Conservation (phyloP, 148 eudicot species). For the Diospyros kaki region DNA sequence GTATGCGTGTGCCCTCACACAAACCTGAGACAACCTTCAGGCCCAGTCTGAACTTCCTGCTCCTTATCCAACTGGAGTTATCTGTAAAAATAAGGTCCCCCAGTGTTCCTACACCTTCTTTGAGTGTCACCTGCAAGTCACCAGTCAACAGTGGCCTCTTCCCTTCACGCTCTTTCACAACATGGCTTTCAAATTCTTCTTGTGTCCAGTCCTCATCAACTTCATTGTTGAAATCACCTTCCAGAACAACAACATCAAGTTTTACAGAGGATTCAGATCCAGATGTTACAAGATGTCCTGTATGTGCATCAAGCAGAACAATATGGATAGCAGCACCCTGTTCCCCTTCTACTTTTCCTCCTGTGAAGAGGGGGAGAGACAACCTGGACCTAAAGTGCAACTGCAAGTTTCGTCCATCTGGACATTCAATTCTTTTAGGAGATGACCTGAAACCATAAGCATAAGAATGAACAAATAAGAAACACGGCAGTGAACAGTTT, state of each 20-base stretch:
- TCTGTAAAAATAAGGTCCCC: slow-evolving; percentile 92
- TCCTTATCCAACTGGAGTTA: slow-evolving; percentile 93
- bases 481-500: background rate
- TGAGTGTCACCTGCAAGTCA: slow-evolving; percentile 68
- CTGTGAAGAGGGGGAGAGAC: slow-evolving; percentile 86
- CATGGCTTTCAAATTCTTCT: slow-evolving; percentile 81
- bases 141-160: slow-evolving; percentile 91
- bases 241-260: slow-evolving; percentile 85
- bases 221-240: slow-evolving; percentile 76
- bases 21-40: slow-evolving; percentile 64
- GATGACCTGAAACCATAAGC: slow-evolving; percentile 46
- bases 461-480: slow-evolving; percentile 6
- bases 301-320: slow-evolving; percentile 68
- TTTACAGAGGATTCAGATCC: slow-evolving; percentile 77
- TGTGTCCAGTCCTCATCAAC: slow-evolving; percentile 77
- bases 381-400: slow-evolving; percentile 68
- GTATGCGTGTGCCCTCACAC: slow-evolving; percentile 61
- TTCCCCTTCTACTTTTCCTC: slow-evolving; percentile 89
- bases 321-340: slow-evolving; percentile 83
- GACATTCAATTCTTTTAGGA: slow-evolving; percentile 66
- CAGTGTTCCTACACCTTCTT: slow-evolving; percentile 88
- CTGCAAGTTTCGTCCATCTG: slow-evolving; percentile 77
- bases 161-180: slow-evolving; percentile 94
- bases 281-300: slow-evolving; percentile 62
- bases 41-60: slow-evolving; percentile 86